Evolutionary conservation across 2,329 filamentous ascomycete species (phyloP), one percentile per base, ranked within the genome.

Genomic region (Phoma sp.): DNA sequence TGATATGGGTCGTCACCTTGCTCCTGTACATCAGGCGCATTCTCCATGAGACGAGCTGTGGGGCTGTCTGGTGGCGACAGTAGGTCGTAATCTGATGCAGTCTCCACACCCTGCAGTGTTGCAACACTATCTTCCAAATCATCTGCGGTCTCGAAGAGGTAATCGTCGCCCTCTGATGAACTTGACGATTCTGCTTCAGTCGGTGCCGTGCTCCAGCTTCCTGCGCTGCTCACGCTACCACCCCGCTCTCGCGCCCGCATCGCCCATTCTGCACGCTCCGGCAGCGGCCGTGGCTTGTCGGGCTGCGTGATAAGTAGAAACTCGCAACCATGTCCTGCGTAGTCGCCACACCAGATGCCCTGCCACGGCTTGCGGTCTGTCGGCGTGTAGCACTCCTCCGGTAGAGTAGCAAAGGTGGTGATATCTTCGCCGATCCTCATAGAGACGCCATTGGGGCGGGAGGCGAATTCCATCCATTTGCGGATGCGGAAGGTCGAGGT

Each of bases 331-430:
- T 98, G 93, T 0, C 85, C 86, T 24, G 86, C 89, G 67, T 96
- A 97, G 71, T 97, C 93, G 0, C 93, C 93, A 13, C 92, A 89
- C 89, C 91, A 98, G 27, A 99, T 91, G 0, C 93, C 93, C 59
- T 91, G 86, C 79, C 88, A 97, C 0, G 92, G 93, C 70, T 92
- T 93, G 49, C 87, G 81, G 8, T 78, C 72, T 0, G 92, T 96
- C 0, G 93, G 91, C 0, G 86, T 95, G 70, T 96, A 97, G n/a
- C 89, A 75, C 2, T 77, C 78, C 3, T 86, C 84, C 38, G 91
- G 86, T 1, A 98, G 78, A 0, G 92, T 96, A 0, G 89, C 91
- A 64, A 86, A 88, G 0, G 83, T 87, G 2, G 80, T 79, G 14
- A 86, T 77, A 38, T 81, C 78, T 61, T 85, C 83, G 4, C 78